phyloP scores from a whole-genome alignment of 2,329 filamentous ascomycete species.

The Rosellinia necatrix region DNA sequence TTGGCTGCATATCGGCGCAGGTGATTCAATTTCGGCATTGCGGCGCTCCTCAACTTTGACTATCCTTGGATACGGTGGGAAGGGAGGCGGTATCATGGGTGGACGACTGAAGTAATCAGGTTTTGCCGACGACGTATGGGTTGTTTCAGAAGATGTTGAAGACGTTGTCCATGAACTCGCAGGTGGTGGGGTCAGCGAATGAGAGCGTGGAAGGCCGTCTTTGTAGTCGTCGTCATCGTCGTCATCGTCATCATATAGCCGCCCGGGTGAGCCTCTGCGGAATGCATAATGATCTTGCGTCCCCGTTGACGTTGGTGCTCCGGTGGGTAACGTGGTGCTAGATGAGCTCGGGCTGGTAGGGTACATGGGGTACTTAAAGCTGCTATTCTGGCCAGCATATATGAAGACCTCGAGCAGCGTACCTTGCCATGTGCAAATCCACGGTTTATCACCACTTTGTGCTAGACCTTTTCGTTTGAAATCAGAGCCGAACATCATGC shows the following conservation, averaged over 20 bases:
- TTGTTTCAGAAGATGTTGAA: slow-evolving; percentile 16
- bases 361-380: slow-evolving; percentile 34
- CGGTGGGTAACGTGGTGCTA: background rate
- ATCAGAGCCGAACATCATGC: slow-evolving; percentile 34
- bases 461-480: slow-evolving; percentile 48
- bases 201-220: background rate
- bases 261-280: background rate
- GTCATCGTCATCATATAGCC: background rate
- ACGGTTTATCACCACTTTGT: slow-evolving; percentile 56
- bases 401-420: slow-evolving; percentile 62
- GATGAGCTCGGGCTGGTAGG: background rate
- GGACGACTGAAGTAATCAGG: slow-evolving; percentile 20
- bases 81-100: slow-evolving; percentile 25
- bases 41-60: slow-evolving; percentile 62
- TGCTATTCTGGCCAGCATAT: slow-evolving; percentile 58
- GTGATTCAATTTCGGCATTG: slow-evolving; percentile 39
- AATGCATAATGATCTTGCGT: background rate
- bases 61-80: slow-evolving; percentile 53
- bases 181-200: background rate
- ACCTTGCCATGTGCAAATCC: slow-evolving; percentile 63
- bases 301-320: slow-evolving; percentile 4
- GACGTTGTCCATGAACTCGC: slow-evolving; percentile 15
- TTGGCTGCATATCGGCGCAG: slow-evolving; percentile 53
- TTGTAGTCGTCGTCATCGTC: background rate
- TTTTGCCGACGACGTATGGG: slow-evolving; percentile 16